These are phyloP conservation scores for Pleurotus ostreatus DNA, from an alignment of 768 basidiomycete species.

Conservation along the genomic window DNA sequence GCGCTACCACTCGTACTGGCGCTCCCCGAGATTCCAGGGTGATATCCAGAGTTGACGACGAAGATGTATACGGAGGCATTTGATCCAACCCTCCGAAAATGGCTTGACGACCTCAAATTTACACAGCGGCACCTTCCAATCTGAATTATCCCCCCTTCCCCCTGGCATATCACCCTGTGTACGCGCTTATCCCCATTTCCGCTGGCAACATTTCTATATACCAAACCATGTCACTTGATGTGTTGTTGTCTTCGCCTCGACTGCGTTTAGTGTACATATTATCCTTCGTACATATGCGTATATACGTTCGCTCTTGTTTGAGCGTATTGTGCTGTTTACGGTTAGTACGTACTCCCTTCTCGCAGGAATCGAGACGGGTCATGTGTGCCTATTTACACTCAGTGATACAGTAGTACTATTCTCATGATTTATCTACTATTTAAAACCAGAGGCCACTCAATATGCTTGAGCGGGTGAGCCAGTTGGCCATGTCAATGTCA, in stretches of 20 bases:
- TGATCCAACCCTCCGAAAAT: background rate
- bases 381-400: background rate
- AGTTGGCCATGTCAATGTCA: no score
- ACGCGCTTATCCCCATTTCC: background rate
- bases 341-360: background rate
- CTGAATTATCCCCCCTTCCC: background rate
- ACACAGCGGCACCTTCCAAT: background rate
- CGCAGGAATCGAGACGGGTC: conserved; percentile 3
- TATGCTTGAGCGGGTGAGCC: no score
- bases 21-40: conserved; percentile 4
- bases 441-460: no score
- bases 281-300: conserved; percentile 7
- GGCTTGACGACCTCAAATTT: background rate
- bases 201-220: conserved; percentile 2
- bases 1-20: conserved; percentile 3
- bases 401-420: no score
- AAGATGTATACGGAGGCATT: conserved; percentile 6
- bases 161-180: background rate
- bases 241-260: conserved; percentile 4
- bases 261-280: background rate
- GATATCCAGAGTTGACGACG: conserved; percentile 5
- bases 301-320: background rate
- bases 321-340: background rate
- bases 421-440: no score
- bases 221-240: conserved; percentile 1